Evolutionary conservation across 1,139 yeast species (phyloP), one percentile per base, ranked within the genome.

Genomic region (Lodderomyces margitis): DNA sequence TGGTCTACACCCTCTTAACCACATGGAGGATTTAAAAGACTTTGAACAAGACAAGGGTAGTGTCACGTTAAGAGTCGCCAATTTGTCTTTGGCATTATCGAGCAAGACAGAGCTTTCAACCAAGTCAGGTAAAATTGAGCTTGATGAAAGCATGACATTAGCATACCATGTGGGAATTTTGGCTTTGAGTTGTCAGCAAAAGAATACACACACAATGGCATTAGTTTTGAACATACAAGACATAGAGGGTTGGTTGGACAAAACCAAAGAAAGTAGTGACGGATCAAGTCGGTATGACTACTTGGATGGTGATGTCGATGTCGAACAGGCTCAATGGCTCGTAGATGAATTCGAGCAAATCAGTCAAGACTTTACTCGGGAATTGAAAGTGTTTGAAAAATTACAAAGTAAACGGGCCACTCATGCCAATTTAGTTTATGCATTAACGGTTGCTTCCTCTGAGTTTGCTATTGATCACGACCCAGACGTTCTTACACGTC

Each of bases 401-500:
- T 46, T 53, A 8, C 25, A 49, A 3, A 39, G 50, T 40, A 25
- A 60, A 51, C 38, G 50, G 33, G 43, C 21, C 12, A 15, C 20
- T 70, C 17, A 53, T 28, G 64, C 66, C 4, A 78, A 75, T 39
- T 61, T 83, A 12, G 64, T 83, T 1, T 78, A 81, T 53, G 66
- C 73, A 32, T 61, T 88, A 17, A 75, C 92, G 0, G 57, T 66
- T 21, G 92, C 91, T 0, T 82, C 92, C 27, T 75, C 72, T 15
- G 65, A 68, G 11, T 78, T 71, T 54, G 71, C 75, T 27, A 77
- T 89, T 36, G 81, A 81, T 41, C 86, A 86, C 52, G 98, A 92
- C 55, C 95, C 98, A 0, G 81, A 87, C 6, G 96, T 88, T 10
- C 74, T 92, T 39, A 91, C 97, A 0, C 82, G 89, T 40, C 97